phyloP scores from a whole-genome alignment of 2,329 filamentous ascomycete genomes.

The Trichoderma sp. region DNA sequence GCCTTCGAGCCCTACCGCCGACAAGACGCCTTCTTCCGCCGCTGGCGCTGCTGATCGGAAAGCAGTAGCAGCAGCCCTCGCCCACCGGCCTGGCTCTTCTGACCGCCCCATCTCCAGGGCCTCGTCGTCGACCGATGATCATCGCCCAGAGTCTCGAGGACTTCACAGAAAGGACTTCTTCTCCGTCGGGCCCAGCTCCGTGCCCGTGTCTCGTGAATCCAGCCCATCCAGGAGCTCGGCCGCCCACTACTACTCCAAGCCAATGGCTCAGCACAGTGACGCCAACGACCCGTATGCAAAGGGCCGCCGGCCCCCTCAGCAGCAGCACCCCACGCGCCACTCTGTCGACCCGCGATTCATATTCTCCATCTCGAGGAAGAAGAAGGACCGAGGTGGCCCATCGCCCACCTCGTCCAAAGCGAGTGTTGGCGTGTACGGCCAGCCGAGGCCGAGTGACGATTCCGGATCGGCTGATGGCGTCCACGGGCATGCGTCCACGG shows the following conservation, averaged over 20 bases:
- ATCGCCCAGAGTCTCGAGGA: conserved; percentile 37
- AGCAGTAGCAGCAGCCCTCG: conserved; percentile 40
- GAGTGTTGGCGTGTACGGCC: conserved; percentile 47
- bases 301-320: conserved; percentile 72
- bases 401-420: conserved; percentile 59
- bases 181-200: conserved; percentile 55
- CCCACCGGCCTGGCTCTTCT: conserved; percentile 50
- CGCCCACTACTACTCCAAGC: conserved; percentile 68
- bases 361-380: conserved; percentile 76
- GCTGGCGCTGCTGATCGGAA: conserved; percentile 46
- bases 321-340: conserved; percentile 63
- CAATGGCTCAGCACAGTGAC: conserved; percentile 79
- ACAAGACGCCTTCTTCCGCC: conserved; percentile 45
- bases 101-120: conserved; percentile 49
- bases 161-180: conserved; percentile 61
- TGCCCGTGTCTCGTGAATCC: conserved; percentile 62
- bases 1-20: conserved; percentile 62
- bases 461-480: conserved; percentile 28
- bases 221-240: conserved; percentile 68
- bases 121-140: conserved; percentile 47
- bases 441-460: conserved; percentile 25
- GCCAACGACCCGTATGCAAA: conserved; percentile 86
- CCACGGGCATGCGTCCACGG: conserved; percentile 50
- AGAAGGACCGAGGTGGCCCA: conserved; percentile 56
- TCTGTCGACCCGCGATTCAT: conserved; percentile 80